Base-by-base conservation (phyloP, 805 yeast genomes). In the Saccharomycopsis fodiens region DNA sequence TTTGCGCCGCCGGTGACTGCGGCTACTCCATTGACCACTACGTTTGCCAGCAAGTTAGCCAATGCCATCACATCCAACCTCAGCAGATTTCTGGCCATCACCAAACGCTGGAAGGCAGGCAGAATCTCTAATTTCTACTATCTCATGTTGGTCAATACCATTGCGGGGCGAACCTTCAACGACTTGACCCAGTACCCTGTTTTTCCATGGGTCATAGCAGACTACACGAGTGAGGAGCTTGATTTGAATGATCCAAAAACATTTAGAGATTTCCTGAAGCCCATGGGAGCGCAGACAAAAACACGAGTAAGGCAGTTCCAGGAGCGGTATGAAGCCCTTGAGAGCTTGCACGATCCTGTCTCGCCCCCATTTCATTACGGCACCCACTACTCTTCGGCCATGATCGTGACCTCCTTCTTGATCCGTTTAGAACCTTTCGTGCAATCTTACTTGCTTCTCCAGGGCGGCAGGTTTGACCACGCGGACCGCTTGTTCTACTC, bases 171-270 rank as follows among this genome's bases (percentile, higher is more conserved):
- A 52, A 85, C 96, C 0, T 85, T 82, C 62, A 88, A 87, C 60
- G 96, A 87, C 58, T 61, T 87, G 44, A 87, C 96, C 0, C 96
- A 87, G 52, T 87, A 87, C 57, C 96, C 96, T 0, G 82, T 88
- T 1, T 88, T 87, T 54, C 96, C 96, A 0, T 87, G 95, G 94
- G 86, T 87, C 0, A 73, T 87, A 49, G 80, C 93, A 0, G 95
- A 87, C 58, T 86, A 87, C 57, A 70, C 75, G 1, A 83, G 93
- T 55, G 78, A 77, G 2, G 73, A 64, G 10, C 63, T 87, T n/a
- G 88, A 87, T 58, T 64, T 88, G 36, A 58, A 63, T 3, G 67
- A 85, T 54, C 80, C 85, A 0, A 64, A 67, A 6, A 64, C 81
- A 0, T 87, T 72, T 57, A 67, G 96, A 53, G 95, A 87, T 57